phyloP scores from a whole-genome alignment of 2,329 filamentous ascomycete species.

The Tolypocladium endophyticum region DNA sequence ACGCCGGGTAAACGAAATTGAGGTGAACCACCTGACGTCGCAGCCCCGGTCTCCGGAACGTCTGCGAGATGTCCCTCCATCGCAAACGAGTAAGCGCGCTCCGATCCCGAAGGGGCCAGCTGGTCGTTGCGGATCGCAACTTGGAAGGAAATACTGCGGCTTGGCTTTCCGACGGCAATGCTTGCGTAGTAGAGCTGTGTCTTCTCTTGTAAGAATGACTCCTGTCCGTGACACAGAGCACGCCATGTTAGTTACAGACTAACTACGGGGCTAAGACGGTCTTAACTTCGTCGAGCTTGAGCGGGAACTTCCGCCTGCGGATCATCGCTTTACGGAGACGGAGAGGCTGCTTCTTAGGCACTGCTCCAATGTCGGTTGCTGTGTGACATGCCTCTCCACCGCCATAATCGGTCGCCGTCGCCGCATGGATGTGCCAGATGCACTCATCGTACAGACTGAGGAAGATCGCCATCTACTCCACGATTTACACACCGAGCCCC shows the following conservation, averaged over 20 bases:
- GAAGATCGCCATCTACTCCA: neutral
- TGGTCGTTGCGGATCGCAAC: neutral
- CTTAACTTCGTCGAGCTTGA: neutral
- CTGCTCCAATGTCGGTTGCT: neutral
- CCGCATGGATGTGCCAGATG: neutral
- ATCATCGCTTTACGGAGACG: neutral
- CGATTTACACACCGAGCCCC: neutral
- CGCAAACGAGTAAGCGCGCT: neutral
- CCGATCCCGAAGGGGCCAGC: neutral
- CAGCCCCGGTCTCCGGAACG: neutral
- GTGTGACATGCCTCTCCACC: neutral
- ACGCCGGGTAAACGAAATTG: neutral
- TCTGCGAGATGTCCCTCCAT: neutral
- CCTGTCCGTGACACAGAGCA: neutral
- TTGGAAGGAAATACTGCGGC: neutral
- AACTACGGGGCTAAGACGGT: too few relatives aligned
- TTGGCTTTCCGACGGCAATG: neutral
- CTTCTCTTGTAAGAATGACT: neutral
- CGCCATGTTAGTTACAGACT: neutral
- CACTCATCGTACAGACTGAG: neutral
- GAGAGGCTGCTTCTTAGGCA: neutral
- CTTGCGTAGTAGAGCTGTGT: neutral
- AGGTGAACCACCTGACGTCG: neutral
- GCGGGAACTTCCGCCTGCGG: neutral
- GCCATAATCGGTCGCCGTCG: neutral